Conservation (phyloP, 345 rosid genomes). For the Draba incana region DNA sequence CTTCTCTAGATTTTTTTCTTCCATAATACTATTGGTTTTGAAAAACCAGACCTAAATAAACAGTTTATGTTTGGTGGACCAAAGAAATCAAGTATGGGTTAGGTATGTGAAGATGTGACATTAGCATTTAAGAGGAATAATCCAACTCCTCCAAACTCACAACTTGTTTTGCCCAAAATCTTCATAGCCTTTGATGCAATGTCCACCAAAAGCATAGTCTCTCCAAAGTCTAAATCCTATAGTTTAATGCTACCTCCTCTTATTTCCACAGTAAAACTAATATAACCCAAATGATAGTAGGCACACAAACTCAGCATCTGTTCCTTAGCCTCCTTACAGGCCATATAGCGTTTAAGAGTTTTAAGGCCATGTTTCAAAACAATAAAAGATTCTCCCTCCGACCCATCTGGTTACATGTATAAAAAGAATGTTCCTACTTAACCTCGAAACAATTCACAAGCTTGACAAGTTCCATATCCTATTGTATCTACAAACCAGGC, state of each 20-base stretch:
- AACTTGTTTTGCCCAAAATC: constrained; percentile 26
- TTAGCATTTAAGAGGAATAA: not conserved
- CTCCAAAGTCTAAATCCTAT: not conserved
- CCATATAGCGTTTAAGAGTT: constrained; percentile 5
- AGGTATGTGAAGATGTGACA: constrained; percentile 38
- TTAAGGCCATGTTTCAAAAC: not conserved
- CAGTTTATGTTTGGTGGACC: constrained; percentile 27
- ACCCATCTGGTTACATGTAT: constrained; percentile 33
- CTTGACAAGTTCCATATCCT: constrained; percentile 18
- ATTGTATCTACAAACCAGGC: constrained; percentile 37
- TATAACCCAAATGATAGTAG: not conserved
- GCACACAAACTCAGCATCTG: not conserved
- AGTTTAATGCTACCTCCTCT: not conserved
- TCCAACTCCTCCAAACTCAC: constrained; percentile 21
- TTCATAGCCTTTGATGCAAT: not conserved
- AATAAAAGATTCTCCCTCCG: not conserved
- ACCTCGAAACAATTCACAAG: constrained; percentile 10
- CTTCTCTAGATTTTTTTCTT: no score
- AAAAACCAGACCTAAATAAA: not conserved
- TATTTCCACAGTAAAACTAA: not conserved
- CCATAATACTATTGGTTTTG: no score
- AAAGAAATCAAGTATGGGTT: constrained; percentile 9
- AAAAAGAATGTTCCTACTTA: constrained; percentile 17
- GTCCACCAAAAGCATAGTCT: constrained; percentile 4
- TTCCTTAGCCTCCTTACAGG: constrained; percentile 7